Evolutionary conservation across 2,329 filamentous ascomycete species (phyloP), one percentile per base, ranked within the genome.

Genomic region (Cadophora sp.): DNA sequence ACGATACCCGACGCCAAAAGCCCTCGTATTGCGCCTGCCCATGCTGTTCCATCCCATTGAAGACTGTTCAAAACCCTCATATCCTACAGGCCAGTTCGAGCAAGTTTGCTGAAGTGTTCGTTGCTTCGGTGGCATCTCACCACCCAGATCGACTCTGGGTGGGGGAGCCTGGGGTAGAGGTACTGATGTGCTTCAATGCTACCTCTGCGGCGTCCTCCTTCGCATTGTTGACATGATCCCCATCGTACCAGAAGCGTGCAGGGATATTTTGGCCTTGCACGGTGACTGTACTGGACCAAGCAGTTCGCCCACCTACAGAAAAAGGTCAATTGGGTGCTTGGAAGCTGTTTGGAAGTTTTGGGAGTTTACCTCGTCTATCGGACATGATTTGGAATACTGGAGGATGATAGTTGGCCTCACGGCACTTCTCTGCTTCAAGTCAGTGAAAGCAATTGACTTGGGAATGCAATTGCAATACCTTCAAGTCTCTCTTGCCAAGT

Each of bases 201-300:
- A 91, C 86, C 80, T 97, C 93, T 71, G 94, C 93, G n/a, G 93
- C 94, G 78, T 97, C 94, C 79, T 97, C 94, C 80, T 88, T 90
- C 66, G 93, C 93, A 76, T 96, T 96, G 83, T 94, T 88, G 79
- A 95, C 84, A 76, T 93, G 93, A 77, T 93, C 89, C 68, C 93
- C 93, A 79, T 96, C 94, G 80, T 97, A 97, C 93, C 93, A 97
- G 80, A 89, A 97, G 70, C 93, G 87, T 56, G 93, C 93, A n/a
- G 84, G 78, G 74, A 92, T 85, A 56, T 81, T 84, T 60, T 84
- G 81, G 63, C 89, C 89, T 73, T 87, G 83, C 66, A 97, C 86
- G n/a, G 84, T 88, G 66, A 97, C 93, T 67, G 85, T 86, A 82
- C 90, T 91, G 66, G 93, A 95, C 94, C 94, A 97, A 66, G 94